Percentiles rank a stretch among this genome's conserved stretches.
Evolutionary conservation across 441 rosid genomes (phyloP).

Genomic region (Lepidium campestre): DNA sequence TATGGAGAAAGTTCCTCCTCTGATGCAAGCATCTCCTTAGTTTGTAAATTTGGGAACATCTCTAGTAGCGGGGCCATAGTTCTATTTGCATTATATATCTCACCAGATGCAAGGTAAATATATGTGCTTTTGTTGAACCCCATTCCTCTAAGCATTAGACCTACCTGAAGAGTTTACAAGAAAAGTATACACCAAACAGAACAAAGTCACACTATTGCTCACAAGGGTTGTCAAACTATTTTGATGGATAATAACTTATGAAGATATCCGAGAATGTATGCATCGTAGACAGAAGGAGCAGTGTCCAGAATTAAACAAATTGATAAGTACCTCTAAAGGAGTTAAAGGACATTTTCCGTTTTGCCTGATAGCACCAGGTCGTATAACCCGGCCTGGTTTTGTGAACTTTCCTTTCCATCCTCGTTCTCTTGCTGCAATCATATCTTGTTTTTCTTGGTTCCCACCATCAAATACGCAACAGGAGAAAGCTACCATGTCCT

Average conservation of each 20-base stretch:
- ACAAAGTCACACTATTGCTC: constrained; percentile 2
- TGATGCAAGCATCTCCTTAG: constrained; percentile 84
- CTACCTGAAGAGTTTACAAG: constrained; percentile 51
- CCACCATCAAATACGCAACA: constrained; percentile 99
- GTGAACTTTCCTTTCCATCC: constrained; percentile 99
- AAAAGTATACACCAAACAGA: constrained; percentile 9
- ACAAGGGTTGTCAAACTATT: constrained; percentile 6
- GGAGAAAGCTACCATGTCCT: constrained; percentile 99
- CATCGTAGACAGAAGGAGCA: not conserved
- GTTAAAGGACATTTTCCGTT: constrained; percentile 98
- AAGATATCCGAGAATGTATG: constrained; percentile 9
- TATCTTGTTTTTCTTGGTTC: constrained; percentile 73
- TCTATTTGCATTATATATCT: constrained; percentile 83
- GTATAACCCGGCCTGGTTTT: constrained; percentile 95
- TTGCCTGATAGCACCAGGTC: constrained; percentile 95
- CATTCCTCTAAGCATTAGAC: constrained; percentile 99
- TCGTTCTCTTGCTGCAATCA: constrained; percentile 93
- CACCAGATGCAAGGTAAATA: constrained; percentile 92
- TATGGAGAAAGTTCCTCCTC: constrained; percentile 86
- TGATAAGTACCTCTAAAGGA: constrained; percentile 80
- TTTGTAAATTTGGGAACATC: constrained; percentile 94
- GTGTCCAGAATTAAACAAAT: not conserved
- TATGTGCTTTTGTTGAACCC: constrained; percentile 87
- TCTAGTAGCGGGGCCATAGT: constrained; percentile 91
- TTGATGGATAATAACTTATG: not conserved